phyloP scores from a whole-genome alignment of 1,139 yeast species.

The Pichia norvegensis region DNA sequence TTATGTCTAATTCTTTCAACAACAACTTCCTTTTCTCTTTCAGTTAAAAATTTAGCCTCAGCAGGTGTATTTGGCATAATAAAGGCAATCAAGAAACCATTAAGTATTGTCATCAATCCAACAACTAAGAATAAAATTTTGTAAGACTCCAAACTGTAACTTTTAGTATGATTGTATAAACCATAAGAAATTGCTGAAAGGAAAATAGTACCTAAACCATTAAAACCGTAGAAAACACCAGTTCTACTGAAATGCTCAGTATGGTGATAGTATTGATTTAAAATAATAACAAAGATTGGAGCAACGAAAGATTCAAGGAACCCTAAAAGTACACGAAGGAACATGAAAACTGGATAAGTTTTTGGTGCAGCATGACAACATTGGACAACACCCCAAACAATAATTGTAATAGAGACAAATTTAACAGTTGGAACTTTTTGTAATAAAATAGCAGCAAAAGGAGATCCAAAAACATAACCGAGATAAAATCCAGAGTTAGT shows the following conservation, averaged over 20 bases:
- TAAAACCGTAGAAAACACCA: slow-evolving; percentile 42
- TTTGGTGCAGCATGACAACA: slow-evolving; percentile 35
- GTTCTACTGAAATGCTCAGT: slow-evolving; percentile 42
- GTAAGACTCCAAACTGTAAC: slow-evolving; percentile 37
- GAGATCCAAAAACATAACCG: slow-evolving; percentile 46
- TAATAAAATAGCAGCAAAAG: slow-evolving; percentile 35
- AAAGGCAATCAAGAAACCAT: slow-evolving; percentile 33
- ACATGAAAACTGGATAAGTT: slow-evolving; percentile 32
- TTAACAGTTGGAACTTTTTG: slow-evolving; percentile 40
- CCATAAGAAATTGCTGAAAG: slow-evolving; percentile 46
- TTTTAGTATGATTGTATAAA: slow-evolving; percentile 28
- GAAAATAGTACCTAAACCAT: slow-evolving; percentile 41
- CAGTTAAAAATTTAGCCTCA: slow-evolving; percentile 35
- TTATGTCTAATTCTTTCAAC: slow-evolving; percentile 29
- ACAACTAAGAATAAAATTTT: slow-evolving; percentile 39
- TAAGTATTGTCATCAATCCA: slow-evolving; percentile 38
- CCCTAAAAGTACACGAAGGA: slow-evolving; percentile 39
- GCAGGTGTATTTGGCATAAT: slow-evolving; percentile 42
- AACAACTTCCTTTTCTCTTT: slow-evolving; percentile 30
- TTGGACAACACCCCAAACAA: slow-evolving; percentile 40
- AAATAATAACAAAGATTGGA: slow-evolving; percentile 44
- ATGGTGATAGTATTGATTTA: slow-evolving; percentile 46
- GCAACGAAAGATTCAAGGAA: slow-evolving; percentile 40
- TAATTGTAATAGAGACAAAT: slow-evolving; percentile 30
- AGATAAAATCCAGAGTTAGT: slow-evolving; percentile 48